These are phyloP conservation scores for Vitis hybrid DNA, from an alignment of 177 flowering plant species.

Conservation along the genomic window DNA sequence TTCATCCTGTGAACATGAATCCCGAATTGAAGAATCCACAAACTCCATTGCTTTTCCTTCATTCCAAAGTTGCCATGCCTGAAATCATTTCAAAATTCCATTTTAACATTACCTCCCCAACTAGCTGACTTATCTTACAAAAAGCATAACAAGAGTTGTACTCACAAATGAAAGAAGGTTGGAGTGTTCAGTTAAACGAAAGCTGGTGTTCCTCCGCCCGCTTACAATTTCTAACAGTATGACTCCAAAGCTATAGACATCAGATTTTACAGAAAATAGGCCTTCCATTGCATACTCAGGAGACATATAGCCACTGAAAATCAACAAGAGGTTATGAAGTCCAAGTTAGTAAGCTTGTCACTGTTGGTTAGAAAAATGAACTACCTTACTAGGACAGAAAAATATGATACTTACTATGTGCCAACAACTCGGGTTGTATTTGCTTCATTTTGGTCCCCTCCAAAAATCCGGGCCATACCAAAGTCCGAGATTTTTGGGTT, in stretches of 20 bases:
- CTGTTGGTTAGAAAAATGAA: background rate
- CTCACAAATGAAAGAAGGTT: conserved; percentile 37
- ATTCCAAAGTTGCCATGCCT: conserved; percentile 59
- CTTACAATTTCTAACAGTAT: conserved; percentile 35
- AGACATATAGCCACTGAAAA: conserved; percentile 48
- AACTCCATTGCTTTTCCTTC: conserved; percentile 37
- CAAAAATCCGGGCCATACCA: conserved; percentile 54
- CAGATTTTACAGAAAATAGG: conserved; percentile 44
- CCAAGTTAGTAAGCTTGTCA: background rate
- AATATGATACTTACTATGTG: conserved; percentile 37
- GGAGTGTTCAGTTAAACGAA: conserved; percentile 22
- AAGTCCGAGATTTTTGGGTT: conserved; percentile 60
- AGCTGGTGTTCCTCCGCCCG: conserved; percentile 42
- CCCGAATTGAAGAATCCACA: conserved; percentile 27
- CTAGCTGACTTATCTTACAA: too few species aligned
- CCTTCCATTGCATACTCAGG: conserved; percentile 60
- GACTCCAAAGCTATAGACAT: conserved; percentile 49
- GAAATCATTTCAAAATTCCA: conserved; percentile 4
- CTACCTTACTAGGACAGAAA: background rate
- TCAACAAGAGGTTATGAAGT: too few species aligned
- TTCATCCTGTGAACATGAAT: conserved; percentile 21
- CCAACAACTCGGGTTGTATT: conserved; percentile 50
- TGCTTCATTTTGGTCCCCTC: conserved; percentile 40
- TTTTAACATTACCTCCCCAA: background rate
- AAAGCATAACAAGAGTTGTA: background rate